phyloP scores from a whole-genome alignment of 2,329 filamentous ascomycete genomes.

The Clarireedia monteithiana region DNA sequence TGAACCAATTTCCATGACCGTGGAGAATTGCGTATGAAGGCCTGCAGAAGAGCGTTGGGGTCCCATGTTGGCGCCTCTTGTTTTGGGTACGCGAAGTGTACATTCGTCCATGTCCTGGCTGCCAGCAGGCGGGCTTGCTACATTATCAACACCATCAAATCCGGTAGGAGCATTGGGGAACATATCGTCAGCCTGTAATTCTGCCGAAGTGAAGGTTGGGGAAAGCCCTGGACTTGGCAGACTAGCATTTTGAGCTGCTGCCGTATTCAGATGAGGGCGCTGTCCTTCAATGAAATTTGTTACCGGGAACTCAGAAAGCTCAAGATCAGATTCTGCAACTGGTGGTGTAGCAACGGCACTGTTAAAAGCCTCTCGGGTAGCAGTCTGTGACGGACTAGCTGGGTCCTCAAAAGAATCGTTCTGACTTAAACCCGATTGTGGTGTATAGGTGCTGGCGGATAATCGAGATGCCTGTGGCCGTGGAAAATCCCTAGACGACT shows the following conservation, averaged over 20 bases:
- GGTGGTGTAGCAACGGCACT: slow-evolving; percentile 66
- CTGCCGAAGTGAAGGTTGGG: slow-evolving; percentile 72
- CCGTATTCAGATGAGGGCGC: slow-evolving; percentile 55
- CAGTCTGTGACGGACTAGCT: slow-evolving; percentile 14
- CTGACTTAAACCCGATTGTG: slow-evolving; percentile 39
- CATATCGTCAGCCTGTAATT: slow-evolving; percentile 24
- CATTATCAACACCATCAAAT: slow-evolving; percentile 35
- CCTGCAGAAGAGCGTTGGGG: slow-evolving; percentile 23
- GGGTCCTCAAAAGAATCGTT: slow-evolving; percentile 25
- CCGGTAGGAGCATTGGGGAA: slow-evolving; percentile 26
- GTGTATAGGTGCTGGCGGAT: slow-evolving; percentile 37
- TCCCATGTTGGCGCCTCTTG: slow-evolving; percentile 31
- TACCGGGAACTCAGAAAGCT: slow-evolving; percentile 47
- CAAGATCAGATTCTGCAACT: slow-evolving; percentile 63
- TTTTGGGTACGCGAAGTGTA: slow-evolving; percentile 27
- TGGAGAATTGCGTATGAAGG: slow-evolving; percentile 23
- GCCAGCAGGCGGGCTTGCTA: slow-evolving; percentile 21
- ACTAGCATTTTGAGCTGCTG: slow-evolving; percentile 78
- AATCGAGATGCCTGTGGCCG: slow-evolving; percentile 11
- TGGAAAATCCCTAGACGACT: slow-evolving; percentile 26
- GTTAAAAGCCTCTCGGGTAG: slow-evolving; percentile 45
- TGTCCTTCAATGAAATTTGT: slow-evolving; percentile 40
- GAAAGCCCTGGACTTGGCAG: slow-evolving; percentile 92
- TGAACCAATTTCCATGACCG: slow-evolving; percentile 68
- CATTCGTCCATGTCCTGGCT: slow-evolving; percentile 22